Evolutionary conservation across 768 basidiomycete species (phyloP).

Genomic region (Holtermannia corniformis): DNA sequence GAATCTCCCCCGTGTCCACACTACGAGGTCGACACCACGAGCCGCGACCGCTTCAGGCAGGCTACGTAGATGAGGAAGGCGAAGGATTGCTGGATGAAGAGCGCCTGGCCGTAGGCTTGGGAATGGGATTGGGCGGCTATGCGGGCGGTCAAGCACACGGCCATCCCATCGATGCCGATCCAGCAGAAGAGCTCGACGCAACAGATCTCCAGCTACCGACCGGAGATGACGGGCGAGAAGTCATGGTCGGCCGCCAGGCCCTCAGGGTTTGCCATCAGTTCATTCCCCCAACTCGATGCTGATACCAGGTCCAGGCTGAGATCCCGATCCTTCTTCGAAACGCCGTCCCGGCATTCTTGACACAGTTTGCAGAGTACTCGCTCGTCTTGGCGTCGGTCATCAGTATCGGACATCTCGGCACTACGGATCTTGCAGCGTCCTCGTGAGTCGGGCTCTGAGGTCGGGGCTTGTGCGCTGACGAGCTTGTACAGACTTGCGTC

Average conservation of each 20-base stretch:
- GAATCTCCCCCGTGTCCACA: not conserved
- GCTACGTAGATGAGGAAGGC: constrained; percentile 21
- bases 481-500: constrained; percentile 32
- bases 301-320: constrained; percentile 17
- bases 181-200: constrained; percentile 36
- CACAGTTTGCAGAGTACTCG: constrained; percentile 57
- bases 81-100: constrained; percentile 19
- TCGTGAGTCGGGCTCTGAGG: constrained; percentile 37
- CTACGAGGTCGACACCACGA: constrained; percentile 6
- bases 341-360: constrained; percentile 30
- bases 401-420: constrained; percentile 83
- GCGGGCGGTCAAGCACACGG: constrained; percentile 1
- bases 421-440: constrained; percentile 75
- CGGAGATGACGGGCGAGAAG: constrained; percentile 21
- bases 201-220: constrained; percentile 35
- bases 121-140: constrained; percentile 12
- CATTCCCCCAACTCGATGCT: not conserved
- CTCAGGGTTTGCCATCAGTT: constrained; percentile 18
- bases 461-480: no score
- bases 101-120: constrained; percentile 8
- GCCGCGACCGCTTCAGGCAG: not conserved
- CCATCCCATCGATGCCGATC: constrained; percentile 32
- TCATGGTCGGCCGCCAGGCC: constrained; percentile 26
- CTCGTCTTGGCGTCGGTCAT: constrained; percentile 74
- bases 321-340: constrained; percentile 24